Percentiles rank a stretch among this genome's conserved stretches.
Conservation (phyloP, 371 early-diverging fungal species). For the Mucor saturninus region DNA sequence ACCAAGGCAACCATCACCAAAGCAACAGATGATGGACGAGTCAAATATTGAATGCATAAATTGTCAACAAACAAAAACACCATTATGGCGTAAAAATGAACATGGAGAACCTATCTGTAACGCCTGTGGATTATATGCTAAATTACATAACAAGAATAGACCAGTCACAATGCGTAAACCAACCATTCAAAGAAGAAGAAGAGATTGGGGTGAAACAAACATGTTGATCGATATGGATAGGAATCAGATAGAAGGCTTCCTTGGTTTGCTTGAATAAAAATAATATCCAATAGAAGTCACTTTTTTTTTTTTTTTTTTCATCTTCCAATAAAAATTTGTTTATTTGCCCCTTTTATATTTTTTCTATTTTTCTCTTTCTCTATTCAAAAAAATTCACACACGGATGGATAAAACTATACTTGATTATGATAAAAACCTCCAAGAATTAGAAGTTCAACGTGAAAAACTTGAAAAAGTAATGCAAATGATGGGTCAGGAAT, state of each 20-base stretch:
- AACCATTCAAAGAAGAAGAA: conserved; percentile 67
- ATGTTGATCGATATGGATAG: conserved; percentile 55
- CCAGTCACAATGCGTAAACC: conserved; percentile 69
- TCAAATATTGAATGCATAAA: conserved; percentile 64
- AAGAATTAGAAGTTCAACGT: conserved; percentile 47
- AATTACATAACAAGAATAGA: conserved; percentile 73
- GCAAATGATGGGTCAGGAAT: conserved; percentile 56
- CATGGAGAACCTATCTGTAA: conserved; percentile 87
- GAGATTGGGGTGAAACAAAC: conserved; percentile 57
- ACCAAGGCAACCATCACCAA: not conserved
- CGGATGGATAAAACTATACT: conserved; percentile 48
- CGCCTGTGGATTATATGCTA: conserved; percentile 90
- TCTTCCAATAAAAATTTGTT: not conserved
- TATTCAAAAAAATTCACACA: not conserved
- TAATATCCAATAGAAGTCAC: conserved; percentile 10
- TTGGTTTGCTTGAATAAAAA: conserved; percentile 24
- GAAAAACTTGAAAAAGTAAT: conserved; percentile 49
- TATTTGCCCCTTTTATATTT: conserved; percentile 3
- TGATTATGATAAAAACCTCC: conserved; percentile 54
- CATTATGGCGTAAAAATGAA: conserved; percentile 86
- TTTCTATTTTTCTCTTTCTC: not conserved
- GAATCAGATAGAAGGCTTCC: conserved; percentile 58
- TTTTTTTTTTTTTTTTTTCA: not conserved
- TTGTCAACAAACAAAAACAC: conserved; percentile 84
- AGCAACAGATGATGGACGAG: conserved; percentile 5